These are phyloP conservation scores for Brassica napus DNA, from an alignment of 345 rosid genomes.

Conservation along the genomic window DNA sequence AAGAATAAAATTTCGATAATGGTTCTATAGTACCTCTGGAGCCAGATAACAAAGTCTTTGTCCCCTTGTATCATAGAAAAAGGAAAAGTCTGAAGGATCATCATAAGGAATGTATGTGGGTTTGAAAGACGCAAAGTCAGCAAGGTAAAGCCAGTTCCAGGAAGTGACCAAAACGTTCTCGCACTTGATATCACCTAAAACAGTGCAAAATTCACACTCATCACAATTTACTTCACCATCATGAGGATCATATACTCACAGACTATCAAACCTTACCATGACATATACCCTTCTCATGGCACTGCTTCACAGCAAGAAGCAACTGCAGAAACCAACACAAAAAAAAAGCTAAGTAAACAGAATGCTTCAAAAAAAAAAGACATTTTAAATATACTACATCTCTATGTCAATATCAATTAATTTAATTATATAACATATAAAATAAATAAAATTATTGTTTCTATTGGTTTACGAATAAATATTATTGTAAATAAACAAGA, in stretches of 20 bases:
- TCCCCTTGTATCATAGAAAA: conserved; percentile 93
- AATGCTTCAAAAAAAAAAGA: neutral
- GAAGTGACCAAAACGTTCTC: conserved; percentile 98
- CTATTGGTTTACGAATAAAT: too few relatives aligned
- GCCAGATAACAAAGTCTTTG: conserved; percentile 95
- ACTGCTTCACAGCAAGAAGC: conserved; percentile 92
- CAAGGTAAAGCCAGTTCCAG: conserved; percentile 99
- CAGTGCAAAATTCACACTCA: conserved; percentile 11
- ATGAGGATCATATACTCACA: neutral
- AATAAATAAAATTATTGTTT: too few relatives aligned
- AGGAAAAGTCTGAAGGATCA: conserved; percentile 97
- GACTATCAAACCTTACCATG: conserved; percentile 66
- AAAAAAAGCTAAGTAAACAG: conserved; percentile 17
- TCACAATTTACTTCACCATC: conserved; percentile 7
- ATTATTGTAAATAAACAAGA: too few relatives aligned
- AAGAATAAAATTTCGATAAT: neutral
- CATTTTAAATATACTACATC: neutral
- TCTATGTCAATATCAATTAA: too few relatives aligned
- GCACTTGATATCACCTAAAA: conserved; percentile 90
- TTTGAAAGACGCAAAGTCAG: conserved; percentile 95
- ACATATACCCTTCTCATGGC: conserved; percentile 91
- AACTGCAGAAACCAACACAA: conserved; percentile 53
- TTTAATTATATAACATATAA: too few relatives aligned
- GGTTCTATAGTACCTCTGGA: conserved; percentile 67
- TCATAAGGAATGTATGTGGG: conserved; percentile 98